Evolutionary conservation across 2,329 filamentous ascomycete species (phyloP).

Genomic region (Epichloe scottii): DNA sequence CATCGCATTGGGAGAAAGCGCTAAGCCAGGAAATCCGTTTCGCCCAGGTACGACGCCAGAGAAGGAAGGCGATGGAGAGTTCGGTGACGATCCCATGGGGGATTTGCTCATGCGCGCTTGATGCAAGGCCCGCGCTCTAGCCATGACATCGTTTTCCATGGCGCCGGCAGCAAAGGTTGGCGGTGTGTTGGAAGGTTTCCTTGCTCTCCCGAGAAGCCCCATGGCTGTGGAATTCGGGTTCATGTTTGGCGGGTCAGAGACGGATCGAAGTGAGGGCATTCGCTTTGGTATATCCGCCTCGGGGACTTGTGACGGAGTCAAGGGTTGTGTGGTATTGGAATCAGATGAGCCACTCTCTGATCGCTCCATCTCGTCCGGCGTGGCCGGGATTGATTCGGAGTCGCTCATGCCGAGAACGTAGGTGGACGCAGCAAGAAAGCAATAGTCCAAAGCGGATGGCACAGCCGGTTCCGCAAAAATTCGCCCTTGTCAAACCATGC

Average conservation of each 20-base stretch:
- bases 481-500: constrained; percentile 4
- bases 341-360: constrained; percentile 16
- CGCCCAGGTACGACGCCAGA: constrained; percentile 22
- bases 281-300: constrained; percentile 29
- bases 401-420: constrained; percentile 11
- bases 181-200: constrained; percentile 35
- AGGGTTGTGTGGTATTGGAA: constrained; percentile 29
- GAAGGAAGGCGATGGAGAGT: constrained; percentile 19
- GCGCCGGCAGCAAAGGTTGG: constrained; percentile 20
- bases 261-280: constrained; percentile 45
- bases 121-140: constrained; percentile 34
- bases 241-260: constrained; percentile 53
- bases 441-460: constrained; percentile 4
- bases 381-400: constrained; percentile 29
- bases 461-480: constrained; percentile 3
- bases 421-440: constrained; percentile 1
- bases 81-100: constrained; percentile 15
- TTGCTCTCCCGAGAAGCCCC: constrained; percentile 57
- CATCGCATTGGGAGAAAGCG: constrained; percentile 29
- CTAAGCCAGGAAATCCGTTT: constrained; percentile 30
- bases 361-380: constrained; percentile 32
- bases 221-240: constrained; percentile 74
- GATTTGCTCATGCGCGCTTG: constrained; percentile 32
- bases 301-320: constrained; percentile 33
- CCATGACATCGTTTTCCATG: constrained; percentile 30